Percentiles rank a stretch among this genome's conserved stretches.
phyloP scores from a whole-genome alignment of 257 asterid genomes.

The Lantana camara region DNA sequence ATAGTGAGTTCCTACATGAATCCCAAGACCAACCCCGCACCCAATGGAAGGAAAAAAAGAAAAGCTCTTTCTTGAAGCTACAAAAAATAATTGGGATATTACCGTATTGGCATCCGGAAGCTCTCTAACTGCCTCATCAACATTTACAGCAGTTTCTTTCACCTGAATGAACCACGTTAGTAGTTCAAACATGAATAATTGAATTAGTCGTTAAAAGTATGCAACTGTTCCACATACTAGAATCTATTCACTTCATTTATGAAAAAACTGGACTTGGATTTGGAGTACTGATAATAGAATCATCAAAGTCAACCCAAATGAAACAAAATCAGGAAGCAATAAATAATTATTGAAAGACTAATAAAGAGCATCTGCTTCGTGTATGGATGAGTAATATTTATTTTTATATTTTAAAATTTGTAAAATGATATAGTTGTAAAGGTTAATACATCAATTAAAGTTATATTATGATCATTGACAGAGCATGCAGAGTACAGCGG shows the following conservation, averaged over 20 bases:
- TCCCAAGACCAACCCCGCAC: not conserved
- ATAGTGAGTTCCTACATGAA: slow-evolving; percentile 17
- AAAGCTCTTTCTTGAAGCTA: not conserved
- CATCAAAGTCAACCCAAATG: slow-evolving; percentile 12
- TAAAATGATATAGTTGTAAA: no score
- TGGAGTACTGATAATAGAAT: not conserved
- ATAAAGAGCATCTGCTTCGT: no score
- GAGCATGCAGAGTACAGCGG: no score
- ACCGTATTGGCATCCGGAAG: slow-evolving; percentile 98
- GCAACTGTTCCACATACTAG: not conserved
- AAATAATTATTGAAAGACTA: slow-evolving; percentile 20
- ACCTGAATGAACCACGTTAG: slow-evolving; percentile 49
- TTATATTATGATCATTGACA: no score
- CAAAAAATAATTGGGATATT: slow-evolving; percentile 18
- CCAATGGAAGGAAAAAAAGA: not conserved
- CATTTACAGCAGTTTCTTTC: slow-evolving; percentile 89
- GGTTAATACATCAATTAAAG: no score
- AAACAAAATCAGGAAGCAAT: not conserved
- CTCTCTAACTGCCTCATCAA: slow-evolving; percentile 93
- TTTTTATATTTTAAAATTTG: no score
- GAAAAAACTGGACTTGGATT: not conserved
- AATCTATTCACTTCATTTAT: slow-evolving; percentile 1
- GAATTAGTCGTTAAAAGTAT: not conserved
- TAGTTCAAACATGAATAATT: not conserved
- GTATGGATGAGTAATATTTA: no score